Percentiles rank a stretch among this genome's conserved stretches.
Conservation (phyloP, 2,329 filamentous ascomycete genomes). For the Fusarium sp. region DNA sequence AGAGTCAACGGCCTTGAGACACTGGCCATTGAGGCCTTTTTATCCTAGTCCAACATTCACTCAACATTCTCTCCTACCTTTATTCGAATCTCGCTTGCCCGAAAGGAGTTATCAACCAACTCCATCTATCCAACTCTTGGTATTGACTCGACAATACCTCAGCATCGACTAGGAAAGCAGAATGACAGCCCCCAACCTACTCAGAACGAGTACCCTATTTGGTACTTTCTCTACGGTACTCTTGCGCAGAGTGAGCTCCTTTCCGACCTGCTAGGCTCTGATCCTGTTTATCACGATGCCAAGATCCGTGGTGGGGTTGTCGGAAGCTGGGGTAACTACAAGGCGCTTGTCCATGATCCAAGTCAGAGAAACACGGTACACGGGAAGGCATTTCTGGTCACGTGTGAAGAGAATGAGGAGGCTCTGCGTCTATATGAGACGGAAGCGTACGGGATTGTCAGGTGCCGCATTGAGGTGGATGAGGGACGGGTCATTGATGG, state of each 20-base stretch:
- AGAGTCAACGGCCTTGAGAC: background rate
- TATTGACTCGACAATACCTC: constrained; percentile 10
- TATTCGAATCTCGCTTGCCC: background rate
- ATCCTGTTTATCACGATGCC: background rate
- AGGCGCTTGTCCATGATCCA: constrained; percentile 8
- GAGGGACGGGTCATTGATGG: background rate
- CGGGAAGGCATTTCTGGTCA: background rate
- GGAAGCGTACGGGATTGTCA: constrained; percentile 2
- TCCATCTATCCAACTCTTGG: constrained; percentile 5
- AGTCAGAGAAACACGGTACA: accelerated
- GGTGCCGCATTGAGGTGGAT: constrained; percentile 1
- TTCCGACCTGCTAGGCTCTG: accelerated
- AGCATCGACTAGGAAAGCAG: background rate
- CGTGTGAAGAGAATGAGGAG: background rate
- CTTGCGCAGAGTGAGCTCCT: background rate
- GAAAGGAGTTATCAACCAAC: background rate
- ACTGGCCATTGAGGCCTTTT: background rate
- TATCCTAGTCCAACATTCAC: background rate
- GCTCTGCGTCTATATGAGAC: constrained; percentile 7
- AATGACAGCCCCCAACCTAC: background rate
- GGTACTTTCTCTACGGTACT: constrained; percentile 13
- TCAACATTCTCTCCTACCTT: background rate
- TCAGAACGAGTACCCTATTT: constrained; percentile 7
- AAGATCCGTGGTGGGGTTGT: background rate
- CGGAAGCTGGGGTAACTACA: background rate